Base-by-base conservation (phyloP, 208 protist species). In the Vickermania ingenoplastis region DNA sequence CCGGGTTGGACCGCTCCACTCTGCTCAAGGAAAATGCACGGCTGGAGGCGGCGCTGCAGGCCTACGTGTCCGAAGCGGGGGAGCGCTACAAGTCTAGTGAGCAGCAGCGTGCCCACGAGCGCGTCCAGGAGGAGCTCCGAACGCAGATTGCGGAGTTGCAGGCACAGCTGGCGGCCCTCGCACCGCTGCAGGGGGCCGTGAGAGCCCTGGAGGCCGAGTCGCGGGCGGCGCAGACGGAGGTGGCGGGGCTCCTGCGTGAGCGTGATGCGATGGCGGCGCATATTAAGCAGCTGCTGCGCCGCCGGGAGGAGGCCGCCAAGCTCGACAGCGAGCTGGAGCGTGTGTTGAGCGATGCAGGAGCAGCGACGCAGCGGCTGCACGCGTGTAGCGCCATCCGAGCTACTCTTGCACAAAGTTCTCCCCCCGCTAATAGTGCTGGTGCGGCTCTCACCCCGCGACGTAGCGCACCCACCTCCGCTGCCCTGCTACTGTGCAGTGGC, bases 71-170 rank as follows among this genome's bases (percentile, higher is more conserved):
- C 11, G 36, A 7, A 17, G 36, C 36, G 36, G 36, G 11, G 36
- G 36, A 45, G 36, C 17, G 36, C 11, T 17, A 45, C 36, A 45
- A 45, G 11, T 7, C 36, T 7, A 45, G 11, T 7, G 36, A 45
- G 36, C 36, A 45, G 36, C 36, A 45, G n/a, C 51, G 59, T 25
- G 41, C 53, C 29, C 67, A 70, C 41, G 13, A 62, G 7, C 57
- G 73, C 24, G 71, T 50, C 30, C 55, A 45, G 14, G 70, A 71
- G 26, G 67, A 74, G 53, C 60, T 85, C 36, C 41, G 51, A 26
- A 55, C 41, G 41, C 72, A 92, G 65, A 59, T 92, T 31, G 70
- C 81, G n/a, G 80, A 92, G 51, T 55, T 86, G 41, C 86, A 83
- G 73, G 65, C 59, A 23, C 75, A 78, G 17, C 67, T 89, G 64